Evolutionary conservation across 1,284 basidiomycete genomes (phyloP).

Genomic region (Puccinia novopanici): DNA sequence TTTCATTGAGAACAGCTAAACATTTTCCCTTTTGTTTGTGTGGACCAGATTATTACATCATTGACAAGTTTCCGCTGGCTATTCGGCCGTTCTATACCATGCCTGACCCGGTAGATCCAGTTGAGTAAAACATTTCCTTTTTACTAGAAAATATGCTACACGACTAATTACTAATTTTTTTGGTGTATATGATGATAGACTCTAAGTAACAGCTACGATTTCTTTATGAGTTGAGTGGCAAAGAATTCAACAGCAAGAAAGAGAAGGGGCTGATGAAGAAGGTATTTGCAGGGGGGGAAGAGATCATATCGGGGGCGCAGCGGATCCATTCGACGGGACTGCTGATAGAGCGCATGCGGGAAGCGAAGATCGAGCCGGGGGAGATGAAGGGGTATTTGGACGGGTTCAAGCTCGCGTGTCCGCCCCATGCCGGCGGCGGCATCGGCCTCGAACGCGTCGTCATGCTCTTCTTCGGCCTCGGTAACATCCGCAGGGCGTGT

Average conservation of each 20-base stretch:
- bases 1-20: no score
- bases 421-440: constrained; percentile 58
- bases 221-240: constrained; percentile 46
- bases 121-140: constrained; percentile 62
- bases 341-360: constrained; percentile 56
- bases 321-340: constrained; percentile 57
- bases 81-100: constrained; percentile 98
- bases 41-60: constrained; percentile 89
- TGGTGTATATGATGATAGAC: constrained; percentile 1
- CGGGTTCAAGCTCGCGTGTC: constrained; percentile 58
- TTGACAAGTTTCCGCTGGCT: constrained; percentile 92
- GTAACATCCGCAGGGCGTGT: constrained; percentile 57
- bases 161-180: not conserved
- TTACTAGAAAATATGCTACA: not conserved
- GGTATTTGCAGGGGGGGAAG: constrained; percentile 58
- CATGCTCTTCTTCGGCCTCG: constrained; percentile 58
- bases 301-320: constrained; percentile 59
- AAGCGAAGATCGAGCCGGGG: constrained; percentile 54
- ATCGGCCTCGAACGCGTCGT: constrained; percentile 58
- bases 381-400: constrained; percentile 58
- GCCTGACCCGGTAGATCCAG: constrained; percentile 85
- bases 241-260: not conserved
- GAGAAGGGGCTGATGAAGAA: not conserved
- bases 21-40: constrained; percentile 64
- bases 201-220: constrained; percentile 50